phyloP scores from a whole-genome alignment of 345 rosid species.

The Excoecaria agallocha region DNA sequence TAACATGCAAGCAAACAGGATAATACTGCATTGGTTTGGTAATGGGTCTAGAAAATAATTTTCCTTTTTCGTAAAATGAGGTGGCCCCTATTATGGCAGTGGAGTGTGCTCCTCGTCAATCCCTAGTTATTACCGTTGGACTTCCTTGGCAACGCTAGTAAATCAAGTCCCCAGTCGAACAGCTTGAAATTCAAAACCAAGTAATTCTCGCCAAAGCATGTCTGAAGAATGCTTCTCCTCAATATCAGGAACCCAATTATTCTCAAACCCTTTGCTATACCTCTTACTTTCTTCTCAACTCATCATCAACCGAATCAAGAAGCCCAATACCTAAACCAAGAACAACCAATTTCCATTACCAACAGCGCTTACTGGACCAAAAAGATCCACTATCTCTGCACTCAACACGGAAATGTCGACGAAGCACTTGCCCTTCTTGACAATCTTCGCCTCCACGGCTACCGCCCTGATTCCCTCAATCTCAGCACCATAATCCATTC shows the following conservation, averaged over 20 bases:
- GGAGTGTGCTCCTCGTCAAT: too few relatives aligned
- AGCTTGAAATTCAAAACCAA: neutral
- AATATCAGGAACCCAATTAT: neutral
- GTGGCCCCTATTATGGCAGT: too few relatives aligned
- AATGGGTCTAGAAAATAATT: too few relatives aligned
- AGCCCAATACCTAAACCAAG: neutral
- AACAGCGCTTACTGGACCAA: constrained; percentile 54
- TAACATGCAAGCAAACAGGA: too few relatives aligned
- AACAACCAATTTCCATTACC: constrained; percentile 27
- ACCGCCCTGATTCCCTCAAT: constrained; percentile 55
- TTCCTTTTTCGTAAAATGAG: too few relatives aligned
- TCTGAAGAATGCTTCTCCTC: neutral
- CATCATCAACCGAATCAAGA: neutral
- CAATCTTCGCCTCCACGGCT: constrained; percentile 48
- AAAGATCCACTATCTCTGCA: constrained; percentile 54
- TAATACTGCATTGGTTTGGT: too few relatives aligned
- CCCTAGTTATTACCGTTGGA: too few relatives aligned
- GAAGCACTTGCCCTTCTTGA: constrained; percentile 53
- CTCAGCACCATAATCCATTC: constrained; percentile 67
- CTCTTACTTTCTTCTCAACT: constrained; percentile 8
- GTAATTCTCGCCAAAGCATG: neutral
- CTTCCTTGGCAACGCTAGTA: too few relatives aligned
- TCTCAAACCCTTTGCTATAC: neutral
- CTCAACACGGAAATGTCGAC: constrained; percentile 38
- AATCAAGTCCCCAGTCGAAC: too few relatives aligned